Evolutionary conservation across 345 rosid genomes (phyloP), one percentile per base, ranked within the genome.

Genomic region (Boechera stricta): DNA sequence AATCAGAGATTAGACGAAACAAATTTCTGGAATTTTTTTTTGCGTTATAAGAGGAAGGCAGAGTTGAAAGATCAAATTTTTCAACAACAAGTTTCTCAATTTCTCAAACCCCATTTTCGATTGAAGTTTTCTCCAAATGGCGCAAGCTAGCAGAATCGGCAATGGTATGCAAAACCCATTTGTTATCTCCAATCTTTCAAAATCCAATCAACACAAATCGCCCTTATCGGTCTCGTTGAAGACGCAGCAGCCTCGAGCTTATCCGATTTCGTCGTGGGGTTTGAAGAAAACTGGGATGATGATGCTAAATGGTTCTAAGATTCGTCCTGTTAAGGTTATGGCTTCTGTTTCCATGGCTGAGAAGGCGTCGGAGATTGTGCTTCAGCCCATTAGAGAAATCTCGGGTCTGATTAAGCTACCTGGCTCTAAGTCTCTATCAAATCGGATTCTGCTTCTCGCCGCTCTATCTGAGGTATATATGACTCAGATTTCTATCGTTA

Each of bases 381-480:
- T 94, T 83, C 90, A 89, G 63, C 98, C 98, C 77, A 94, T 94
- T 58, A 83, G 75, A 42, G 92, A 92, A 72, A 92, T 92, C 69
- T 92, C 92, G 16, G 98, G 98, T 71, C 86, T 87, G 10, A 86
- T 95, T 66, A 86, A 82, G 64, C 78, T 92, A 59, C 99, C 99
- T 10, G 98, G 98, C 35, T 94, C 99, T 18, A 95, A 95, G 80
- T 95, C 99, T 8, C 84, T 95, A 0, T 95, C 99, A 7, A 92
- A 95, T 77, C 88, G 99, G 81, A 80, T 95, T 71, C 87, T 95
- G 57, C 99, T 95, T 49, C 97, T 92, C 9, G 97, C 99, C 44
- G 96, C 97, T 72, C 85, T 95, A 42, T 87, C 98, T 38, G 90
- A 92, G 98, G 98, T 92, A 72, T 12, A 15, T 84, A 62, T 65